Evolutionary conservation across 768 basidiomycete genomes (phyloP), one percentile per base, ranked within the genome.

Genomic region (Boletus patriciae): DNA sequence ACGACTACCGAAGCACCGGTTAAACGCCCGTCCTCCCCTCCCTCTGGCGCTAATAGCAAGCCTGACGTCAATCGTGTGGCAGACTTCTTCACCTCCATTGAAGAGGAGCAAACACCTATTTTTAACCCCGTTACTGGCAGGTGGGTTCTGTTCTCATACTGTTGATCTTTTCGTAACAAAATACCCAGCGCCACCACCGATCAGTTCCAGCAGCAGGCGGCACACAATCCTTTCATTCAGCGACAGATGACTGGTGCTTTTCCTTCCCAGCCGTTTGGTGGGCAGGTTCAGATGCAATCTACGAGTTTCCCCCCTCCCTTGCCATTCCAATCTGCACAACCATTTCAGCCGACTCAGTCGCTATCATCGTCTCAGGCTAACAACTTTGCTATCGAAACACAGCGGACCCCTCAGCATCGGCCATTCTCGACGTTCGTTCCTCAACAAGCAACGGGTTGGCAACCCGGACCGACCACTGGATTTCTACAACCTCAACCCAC

Each of bases 1-100:
- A 55, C 59, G n/a, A 54, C 66, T 15, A 47, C 68, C 2, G 54
- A 61, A 36, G 48, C 70, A 29, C 55, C 41, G 40, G 52, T 66
- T 25, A 62, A 73, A 27, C 52, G 70, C 19, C 55, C 70, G 3
- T 54, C 76, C 3, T 59, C 66, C 4, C 46, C 71, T 10, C 50
- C 63, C 7, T 50, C 68, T 41, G 53, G 46, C 4, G 52, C 73
- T 16, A 63, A 66, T 9, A 64, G 66, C 45, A 77, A 77, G 55
- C 62, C 72, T 34, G 71, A 71, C n/a, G 61, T 55, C 34, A 77
- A 71, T 58, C 83, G 83, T 54, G 80, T 87, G 52, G 73, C 83
- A 19, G 96, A 98, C 72, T 94, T 99, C 77, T 97, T 99, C 73
- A 74, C 78, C 27, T 83, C 90, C 6, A 96, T 99, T 62, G 94